A percentile compares a stretch with the other conserved stretches of the same genome.
Evolutionary conservation across 2,329 filamentous ascomycete genomes (phyloP).

Genomic region (Penicillium thymicola): DNA sequence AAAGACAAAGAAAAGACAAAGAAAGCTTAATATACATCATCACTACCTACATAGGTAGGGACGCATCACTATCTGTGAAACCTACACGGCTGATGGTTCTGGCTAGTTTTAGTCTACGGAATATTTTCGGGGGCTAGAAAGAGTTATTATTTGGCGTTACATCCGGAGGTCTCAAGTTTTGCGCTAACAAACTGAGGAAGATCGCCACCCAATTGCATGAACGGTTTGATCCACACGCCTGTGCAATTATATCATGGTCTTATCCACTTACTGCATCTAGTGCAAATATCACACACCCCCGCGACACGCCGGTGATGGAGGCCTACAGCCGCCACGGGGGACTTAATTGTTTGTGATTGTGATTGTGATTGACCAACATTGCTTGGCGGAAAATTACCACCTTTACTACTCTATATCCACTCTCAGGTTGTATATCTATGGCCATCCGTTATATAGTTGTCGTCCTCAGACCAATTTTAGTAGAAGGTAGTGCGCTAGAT

Average conservation of each 20-base stretch:
- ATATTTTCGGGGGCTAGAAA: not conserved
- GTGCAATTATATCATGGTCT: not conserved
- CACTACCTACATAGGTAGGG: too few relatives aligned
- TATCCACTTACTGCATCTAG: not conserved
- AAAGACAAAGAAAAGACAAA: too few relatives aligned
- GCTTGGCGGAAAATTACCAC: too few relatives aligned
- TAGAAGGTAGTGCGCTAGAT: too few relatives aligned
- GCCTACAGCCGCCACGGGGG: too few relatives aligned
- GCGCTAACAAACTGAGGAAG: not conserved
- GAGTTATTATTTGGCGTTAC: not conserved
- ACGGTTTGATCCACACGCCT: not conserved
- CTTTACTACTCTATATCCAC: too few relatives aligned
- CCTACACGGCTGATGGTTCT: not conserved
- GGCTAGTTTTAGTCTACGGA: not conserved
- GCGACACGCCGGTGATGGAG: not conserved
- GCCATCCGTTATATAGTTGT: too few relatives aligned
- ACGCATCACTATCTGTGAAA: not conserved
- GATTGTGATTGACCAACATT: too few relatives aligned
- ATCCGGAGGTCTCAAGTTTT: not conserved
- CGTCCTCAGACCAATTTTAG: too few relatives aligned
- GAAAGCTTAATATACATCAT: too few relatives aligned
- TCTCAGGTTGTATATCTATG: too few relatives aligned
- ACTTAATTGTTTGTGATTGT: too few relatives aligned
- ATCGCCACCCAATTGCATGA: not conserved
- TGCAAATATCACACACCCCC: not conserved